A percentile compares a stretch with the other conserved stretches of the same genome.
These are phyloP conservation scores for Umbelopsis isabellina DNA, from an alignment of 192 early-diverging fungal species.

Conservation along the genomic window DNA sequence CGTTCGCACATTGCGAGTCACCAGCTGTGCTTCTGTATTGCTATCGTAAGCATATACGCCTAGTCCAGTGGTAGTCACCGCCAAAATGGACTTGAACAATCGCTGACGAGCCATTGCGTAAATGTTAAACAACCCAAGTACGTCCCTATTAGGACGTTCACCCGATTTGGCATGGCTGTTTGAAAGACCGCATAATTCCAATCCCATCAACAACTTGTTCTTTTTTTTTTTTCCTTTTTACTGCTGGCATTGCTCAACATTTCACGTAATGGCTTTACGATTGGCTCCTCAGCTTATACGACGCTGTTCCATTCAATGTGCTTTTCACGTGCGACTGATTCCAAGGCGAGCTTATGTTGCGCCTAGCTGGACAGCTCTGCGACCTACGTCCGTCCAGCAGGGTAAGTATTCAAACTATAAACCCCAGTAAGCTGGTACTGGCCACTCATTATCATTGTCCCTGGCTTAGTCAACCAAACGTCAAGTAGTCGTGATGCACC, in stretches of 20 bases:
- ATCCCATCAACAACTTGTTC: neutral
- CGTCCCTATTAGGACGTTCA: no score
- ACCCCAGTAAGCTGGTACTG: no score
- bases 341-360: constrained; percentile 1
- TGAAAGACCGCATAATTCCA: constrained; percentile 1
- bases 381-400: neutral
- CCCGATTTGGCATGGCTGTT: no score
- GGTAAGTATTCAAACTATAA: neutral
- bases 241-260: neutral
- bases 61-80: constrained; percentile 12
- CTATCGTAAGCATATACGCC: constrained; percentile 49
- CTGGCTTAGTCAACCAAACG: neutral
- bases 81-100: neutral
- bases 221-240: neutral
- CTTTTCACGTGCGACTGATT: neutral
- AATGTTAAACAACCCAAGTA: no score
- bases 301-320: constrained; percentile 2
- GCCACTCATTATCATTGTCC: neutral
- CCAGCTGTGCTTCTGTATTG: constrained; percentile 49
- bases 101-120: neutral
- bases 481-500: neutral
- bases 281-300: constrained; percentile 19
- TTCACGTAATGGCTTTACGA: constrained; percentile 2
- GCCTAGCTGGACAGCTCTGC: neutral
- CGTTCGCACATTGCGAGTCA: constrained; percentile 50